These are phyloP conservation scores for Aspergillus glaucus DNA, from an alignment of 2,329 filamentous ascomycete genomes.

Conservation along the genomic window DNA sequence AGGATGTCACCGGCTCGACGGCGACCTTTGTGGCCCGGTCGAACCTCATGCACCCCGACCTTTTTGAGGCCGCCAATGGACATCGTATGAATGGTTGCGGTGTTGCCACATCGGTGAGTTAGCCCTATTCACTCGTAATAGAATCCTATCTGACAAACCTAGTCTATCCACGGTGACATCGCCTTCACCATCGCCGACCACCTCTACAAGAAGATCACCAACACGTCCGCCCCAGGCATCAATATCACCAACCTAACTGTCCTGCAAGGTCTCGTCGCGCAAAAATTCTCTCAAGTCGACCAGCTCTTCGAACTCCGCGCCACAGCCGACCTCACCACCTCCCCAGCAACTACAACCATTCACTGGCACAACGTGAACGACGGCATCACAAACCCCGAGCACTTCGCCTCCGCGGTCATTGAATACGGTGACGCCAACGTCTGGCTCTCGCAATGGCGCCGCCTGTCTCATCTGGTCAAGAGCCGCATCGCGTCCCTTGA, in stretches of 20 bases:
- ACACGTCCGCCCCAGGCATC: conserved; percentile 17
- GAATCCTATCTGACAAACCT: not conserved
- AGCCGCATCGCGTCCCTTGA: conserved; percentile 18
- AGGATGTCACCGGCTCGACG: conserved; percentile 20
- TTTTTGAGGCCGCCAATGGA: conserved; percentile 34
- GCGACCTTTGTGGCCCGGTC: conserved; percentile 33
- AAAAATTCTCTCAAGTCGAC: conserved; percentile 1
- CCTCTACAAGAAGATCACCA: conserved; percentile 11
- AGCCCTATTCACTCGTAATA: not conserved
- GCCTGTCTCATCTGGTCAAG: conserved; percentile 15
- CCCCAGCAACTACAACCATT: not conserved
- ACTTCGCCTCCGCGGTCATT: conserved; percentile 11
- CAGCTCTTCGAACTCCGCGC: not conserved
- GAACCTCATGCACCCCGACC: conserved; percentile 35
- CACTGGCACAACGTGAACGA: not conserved
- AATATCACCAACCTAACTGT: conserved; percentile 38
- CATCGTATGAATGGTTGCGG: conserved; percentile 41
- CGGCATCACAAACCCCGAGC: not conserved
- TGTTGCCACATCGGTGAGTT: conserved; percentile 41
- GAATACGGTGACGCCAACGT: conserved; percentile 5
- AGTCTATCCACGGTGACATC: conserved; percentile 23
- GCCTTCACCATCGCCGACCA: conserved; percentile 20
- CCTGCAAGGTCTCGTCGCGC: conserved; percentile 52
- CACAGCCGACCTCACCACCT: not conserved
- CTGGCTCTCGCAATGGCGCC: conserved; percentile 17